Base-by-base conservation (phyloP, 1,139 yeast species). In the Debaryomyces robertsiae region DNA sequence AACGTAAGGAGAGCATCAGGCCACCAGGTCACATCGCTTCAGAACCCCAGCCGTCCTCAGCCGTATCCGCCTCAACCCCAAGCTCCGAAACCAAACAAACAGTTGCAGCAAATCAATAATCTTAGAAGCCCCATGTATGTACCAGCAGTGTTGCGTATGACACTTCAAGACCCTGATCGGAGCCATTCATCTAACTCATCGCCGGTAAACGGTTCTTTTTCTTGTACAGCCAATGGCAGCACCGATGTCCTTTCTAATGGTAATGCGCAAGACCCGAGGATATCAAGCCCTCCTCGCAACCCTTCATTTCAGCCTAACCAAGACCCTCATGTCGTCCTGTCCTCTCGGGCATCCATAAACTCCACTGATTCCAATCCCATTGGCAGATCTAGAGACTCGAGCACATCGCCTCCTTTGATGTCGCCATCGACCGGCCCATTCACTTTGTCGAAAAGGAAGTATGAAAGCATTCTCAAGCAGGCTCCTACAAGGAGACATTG, bases 101-200 rank as follows among this genome's bases (percentile, higher is more conserved):
- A 64, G 39, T 52, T 73, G 29, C 76, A 80, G 53, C 89, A 83
- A 49, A 79, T 84, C 37, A 79, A 79, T 47, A 82, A 82, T 18
- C 88, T 89, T 43, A 78, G 90, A 54, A 83, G 86, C 53, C 97
- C 97, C 5, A 69, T 90, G 70, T 90, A 89, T 57, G 75, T 86
- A 0, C 97, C 98, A 0, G 96, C 96, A 0, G 98, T 90, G 5
- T 69, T 91, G 41, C 73, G 97, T 24, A 80, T 77, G 54, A 64
- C 73, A 10, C 36, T 15, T n/a, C 36, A 16, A n/a, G 36, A 33
- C 14, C 11, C 15, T 19, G 27, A 14, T 33, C 29, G 30, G 6
- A 15, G 36, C 17, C 22, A 35, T 46, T 14, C 46, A 31, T 33
- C 48, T 5, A 33, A 27, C 15, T 15, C 23, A 27, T 32, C 35